Evolutionary conservation across 2,329 filamentous ascomycete species (phyloP), one percentile per base, ranked within the genome.

Genomic region (Colletotrichum tanaceti): DNA sequence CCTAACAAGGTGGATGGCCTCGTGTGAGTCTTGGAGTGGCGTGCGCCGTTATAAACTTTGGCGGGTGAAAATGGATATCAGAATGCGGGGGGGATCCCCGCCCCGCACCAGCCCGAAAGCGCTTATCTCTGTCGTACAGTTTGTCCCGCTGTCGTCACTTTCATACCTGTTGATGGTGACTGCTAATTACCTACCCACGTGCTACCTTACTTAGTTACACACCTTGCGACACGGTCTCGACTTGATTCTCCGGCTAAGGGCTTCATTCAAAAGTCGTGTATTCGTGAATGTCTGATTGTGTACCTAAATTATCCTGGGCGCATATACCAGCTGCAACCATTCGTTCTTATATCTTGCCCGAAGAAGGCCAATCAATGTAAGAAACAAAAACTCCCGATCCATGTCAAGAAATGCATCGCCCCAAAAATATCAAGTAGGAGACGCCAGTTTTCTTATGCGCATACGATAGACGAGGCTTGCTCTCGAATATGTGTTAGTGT

Each of bases 81-180:
- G 41, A 49, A 65, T 68, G 66, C 66, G 66, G 66, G 63, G 66
- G 66, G 63, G 66, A 64, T 38, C 43, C 39, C 5, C 35, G 66
- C 57, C 66, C 66, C 66, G 38, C 65, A 66, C 24, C 18, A 65
- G 50, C 43, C 41, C 62, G n/a, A 39, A 38, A 53, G 53, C 50
- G 65, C 65, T 55, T 57, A 52, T 65, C 47, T 59, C 38, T 14
- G 28, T 68, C 55, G 18, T 32, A 35, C 7, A 10, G 9, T 10
- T 9, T 32, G 35, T 43, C 49, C 35, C 60, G 54, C 5, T 54
- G 60, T 49, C 65, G 41, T 58, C 65, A 65, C 53, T 49, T 43
- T 38, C 20, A 2, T 43, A 5, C 44, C 47, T 47, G 18, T 32
- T 9, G 9, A 32, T 32, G 32, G 32, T 32, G 32, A 9, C 32